Conservation (phyloP, 148 eudicot genomes). For the Dysphania ambrosioides region DNA sequence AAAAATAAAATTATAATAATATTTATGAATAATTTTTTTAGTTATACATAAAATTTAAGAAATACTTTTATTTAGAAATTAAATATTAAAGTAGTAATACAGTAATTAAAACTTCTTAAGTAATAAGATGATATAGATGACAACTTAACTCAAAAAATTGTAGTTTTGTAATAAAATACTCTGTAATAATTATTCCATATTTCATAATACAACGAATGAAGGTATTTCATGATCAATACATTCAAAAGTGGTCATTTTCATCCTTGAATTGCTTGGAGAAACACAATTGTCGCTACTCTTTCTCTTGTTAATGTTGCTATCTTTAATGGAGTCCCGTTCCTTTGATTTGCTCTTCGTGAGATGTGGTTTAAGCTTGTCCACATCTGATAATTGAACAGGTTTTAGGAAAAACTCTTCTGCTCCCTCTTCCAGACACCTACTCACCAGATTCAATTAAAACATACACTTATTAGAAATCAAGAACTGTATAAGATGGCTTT, state of each 20-base stretch:
- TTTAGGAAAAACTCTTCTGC: conserved; percentile 63
- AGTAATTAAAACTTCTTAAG: too few species aligned
- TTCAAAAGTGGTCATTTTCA: conserved; percentile 13
- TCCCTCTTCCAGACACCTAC: conserved; percentile 67
- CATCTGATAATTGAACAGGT: conserved; percentile 59
- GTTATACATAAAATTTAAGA: too few species aligned
- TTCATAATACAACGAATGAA: not conserved
- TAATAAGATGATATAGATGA: too few species aligned
- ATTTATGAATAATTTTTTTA: too few species aligned
- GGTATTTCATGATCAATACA: conserved; percentile 2
- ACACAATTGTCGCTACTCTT: conserved; percentile 19
- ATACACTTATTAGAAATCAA: too few species aligned
- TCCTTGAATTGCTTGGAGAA: conserved; percentile 29
- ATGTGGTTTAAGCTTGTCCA: conserved; percentile 55
- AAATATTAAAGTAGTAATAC: too few species aligned
- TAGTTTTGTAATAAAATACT: too few species aligned
- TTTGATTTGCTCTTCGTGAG: conserved; percentile 35
- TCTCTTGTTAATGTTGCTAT: conserved; percentile 16
- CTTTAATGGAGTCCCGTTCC: conserved; percentile 13
- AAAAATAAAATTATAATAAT: too few species aligned
- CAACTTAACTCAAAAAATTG: too few species aligned
- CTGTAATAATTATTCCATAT: not conserved
- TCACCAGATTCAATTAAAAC: not conserved
- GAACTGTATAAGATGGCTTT: too few species aligned
- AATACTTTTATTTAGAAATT: too few species aligned